Conservation (phyloP, 192 early-diverging fungal species). For the Gonapodya prolifera region DNA sequence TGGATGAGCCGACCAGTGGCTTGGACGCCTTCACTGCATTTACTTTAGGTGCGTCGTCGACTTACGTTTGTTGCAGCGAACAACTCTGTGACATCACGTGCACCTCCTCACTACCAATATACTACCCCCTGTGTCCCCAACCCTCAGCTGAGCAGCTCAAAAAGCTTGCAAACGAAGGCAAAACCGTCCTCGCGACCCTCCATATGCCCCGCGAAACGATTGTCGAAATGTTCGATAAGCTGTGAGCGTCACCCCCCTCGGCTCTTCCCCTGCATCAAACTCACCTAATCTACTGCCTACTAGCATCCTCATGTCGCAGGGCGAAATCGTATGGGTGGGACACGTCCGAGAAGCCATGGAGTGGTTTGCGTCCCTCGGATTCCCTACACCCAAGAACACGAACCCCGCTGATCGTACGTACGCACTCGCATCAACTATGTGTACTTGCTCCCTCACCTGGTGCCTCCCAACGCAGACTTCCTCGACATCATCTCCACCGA, state of each 20-base stretch:
- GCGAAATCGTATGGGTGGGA: background rate
- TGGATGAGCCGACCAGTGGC: conserved; percentile 5
- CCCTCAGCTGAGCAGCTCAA: background rate
- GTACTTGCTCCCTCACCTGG: background rate
- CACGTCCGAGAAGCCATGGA: background rate
- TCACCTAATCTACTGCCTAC: background rate
- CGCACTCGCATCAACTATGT: background rate
- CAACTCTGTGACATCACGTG: no score
- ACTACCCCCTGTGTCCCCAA: no score
- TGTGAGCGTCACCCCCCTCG: background rate
- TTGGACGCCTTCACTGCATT: conserved; percentile 3
- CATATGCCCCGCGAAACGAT: conserved; percentile 7
- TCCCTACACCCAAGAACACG: background rate
- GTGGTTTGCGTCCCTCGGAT: background rate
- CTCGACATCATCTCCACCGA: conserved; percentile 1
- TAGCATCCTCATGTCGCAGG: background rate
- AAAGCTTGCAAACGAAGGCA: background rate
- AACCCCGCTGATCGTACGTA: background rate
- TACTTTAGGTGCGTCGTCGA: no score
- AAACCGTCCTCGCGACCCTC: background rate
- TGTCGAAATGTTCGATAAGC: background rate
- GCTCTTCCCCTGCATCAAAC: background rate
- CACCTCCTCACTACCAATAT: no score
- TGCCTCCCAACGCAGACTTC: background rate
- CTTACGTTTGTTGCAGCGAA: no score